Evolutionary conservation across 306 rosid genomes (phyloP).

Genomic region (Phaseolus lunatus): DNA sequence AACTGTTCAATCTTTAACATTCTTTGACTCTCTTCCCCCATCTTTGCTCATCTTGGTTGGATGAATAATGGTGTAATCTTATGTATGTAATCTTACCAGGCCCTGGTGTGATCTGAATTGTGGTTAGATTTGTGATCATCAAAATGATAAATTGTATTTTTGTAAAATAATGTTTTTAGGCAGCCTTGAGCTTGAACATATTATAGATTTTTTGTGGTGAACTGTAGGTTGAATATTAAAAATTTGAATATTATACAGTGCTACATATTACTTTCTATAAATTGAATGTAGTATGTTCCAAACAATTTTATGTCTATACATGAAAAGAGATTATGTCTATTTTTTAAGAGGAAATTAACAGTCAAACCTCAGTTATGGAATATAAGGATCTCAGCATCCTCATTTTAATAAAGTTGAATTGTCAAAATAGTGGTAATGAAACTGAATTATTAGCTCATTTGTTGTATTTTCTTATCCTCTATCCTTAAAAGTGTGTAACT

Average conservation of each 20-base stretch:
- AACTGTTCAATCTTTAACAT: background rate
- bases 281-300: background rate
- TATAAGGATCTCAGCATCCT: slow-evolving; percentile 1
- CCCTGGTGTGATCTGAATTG: background rate
- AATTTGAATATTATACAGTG: background rate
- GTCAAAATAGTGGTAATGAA: slow-evolving; percentile 13
- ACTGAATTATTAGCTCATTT: slow-evolving; percentile 11
- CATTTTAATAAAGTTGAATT: background rate
- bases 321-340: slow-evolving; percentile 14
- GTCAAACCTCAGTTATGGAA: slow-evolving; percentile 4
- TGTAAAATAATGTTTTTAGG: background rate
- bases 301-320: background rate
- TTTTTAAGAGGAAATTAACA: slow-evolving; percentile 12
- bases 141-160: background rate
- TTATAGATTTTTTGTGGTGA: background rate
- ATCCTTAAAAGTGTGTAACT: background rate
- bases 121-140: slow-evolving; percentile 11
- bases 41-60: background rate
- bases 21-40: background rate
- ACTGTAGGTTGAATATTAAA: background rate
- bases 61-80: background rate
- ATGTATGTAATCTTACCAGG: background rate
- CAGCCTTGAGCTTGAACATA: slow-evolving; percentile 31
- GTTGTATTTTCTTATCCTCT: slow-evolving; percentile 8
- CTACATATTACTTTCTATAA: background rate